phyloP scores from a whole-genome alignment of 169 alveolate genomes.

The Plasmodium relictum region DNA sequence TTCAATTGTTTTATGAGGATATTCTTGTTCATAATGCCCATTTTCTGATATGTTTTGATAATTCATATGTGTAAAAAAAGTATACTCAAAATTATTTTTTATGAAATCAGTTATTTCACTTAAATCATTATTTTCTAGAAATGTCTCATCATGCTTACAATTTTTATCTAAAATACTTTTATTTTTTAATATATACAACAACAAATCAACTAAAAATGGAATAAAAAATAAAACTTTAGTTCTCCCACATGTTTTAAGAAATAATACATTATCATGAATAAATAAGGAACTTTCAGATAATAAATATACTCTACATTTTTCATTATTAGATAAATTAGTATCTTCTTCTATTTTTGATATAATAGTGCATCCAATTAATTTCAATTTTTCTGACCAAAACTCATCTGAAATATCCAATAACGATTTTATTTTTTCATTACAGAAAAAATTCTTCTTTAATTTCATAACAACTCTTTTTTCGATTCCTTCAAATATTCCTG shows the following conservation, averaged over 20 bases:
- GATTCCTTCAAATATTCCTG: slow-evolving; percentile 51
- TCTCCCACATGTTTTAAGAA: slow-evolving; percentile 67
- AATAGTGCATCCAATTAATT: slow-evolving; percentile 52
- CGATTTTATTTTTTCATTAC: slow-evolving; percentile 7
- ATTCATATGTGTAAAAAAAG: slow-evolving; percentile 70
- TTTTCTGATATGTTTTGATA: slow-evolving; percentile 36
- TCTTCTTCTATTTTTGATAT: slow-evolving; percentile 56
- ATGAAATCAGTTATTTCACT: background rate
- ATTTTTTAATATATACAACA: slow-evolving; percentile 14
- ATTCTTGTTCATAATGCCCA: slow-evolving; percentile 65
- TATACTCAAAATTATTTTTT: slow-evolving; percentile 31
- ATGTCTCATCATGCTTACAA: slow-evolving; percentile 29
- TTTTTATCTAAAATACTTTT: slow-evolving; percentile 8
- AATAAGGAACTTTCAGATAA: slow-evolving; percentile 66
- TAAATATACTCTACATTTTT: slow-evolving; percentile 54
- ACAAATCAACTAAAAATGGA: slow-evolving; percentile 58
- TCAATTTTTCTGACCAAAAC: slow-evolving; percentile 41
- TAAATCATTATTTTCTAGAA: slow-evolving; percentile 8
- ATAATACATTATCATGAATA: slow-evolving; percentile 24
- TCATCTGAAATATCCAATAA: slow-evolving; percentile 36
- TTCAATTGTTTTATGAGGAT: slow-evolving; percentile 63
- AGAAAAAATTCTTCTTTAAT: slow-evolving; percentile 27
- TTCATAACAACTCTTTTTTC: slow-evolving; percentile 55
- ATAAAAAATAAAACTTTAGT: slow-evolving; percentile 65
- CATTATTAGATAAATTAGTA: slow-evolving; percentile 2